Base-by-base conservation (phyloP, 805 yeast species). In the Kuraishia capsulata region DNA sequence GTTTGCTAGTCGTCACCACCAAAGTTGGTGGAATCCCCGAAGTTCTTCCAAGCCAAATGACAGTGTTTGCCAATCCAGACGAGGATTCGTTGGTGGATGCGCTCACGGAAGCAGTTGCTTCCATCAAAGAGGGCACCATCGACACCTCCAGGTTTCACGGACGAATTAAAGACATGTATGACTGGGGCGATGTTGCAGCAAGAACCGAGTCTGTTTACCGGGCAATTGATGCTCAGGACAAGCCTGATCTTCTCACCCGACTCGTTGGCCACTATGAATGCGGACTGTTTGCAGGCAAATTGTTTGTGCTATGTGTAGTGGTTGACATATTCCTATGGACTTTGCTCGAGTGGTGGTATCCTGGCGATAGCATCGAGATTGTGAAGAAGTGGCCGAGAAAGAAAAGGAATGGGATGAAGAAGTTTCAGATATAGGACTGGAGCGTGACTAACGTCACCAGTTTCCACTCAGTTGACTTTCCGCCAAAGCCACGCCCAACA, bases 1-100 rank as follows among this genome's bases (percentile, higher is more conserved):
- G 97, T 0, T 57, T 92, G 28, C 67, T 85, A 16, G 96, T 92
- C 2, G 98, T 92, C 0, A 88, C 97, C 0, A 92, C 99, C 0
- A 77, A 78, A 41, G 98, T 92, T 0, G 99, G 99, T 10, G 99
- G 98, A 4, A 89, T 92, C 30, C 97, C 97, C 0, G 99, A 92
- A 53, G 97, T 92, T 3, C 60, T 92, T 29, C 99, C 98, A 0
- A 69, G 71, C 19, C 84, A 88, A 50, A 92, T 92, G 97, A 88
- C 95, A 1, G 81, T 82, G 1, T 92, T 84, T 58, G 89, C 97
- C 0, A 71, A 78, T 13, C 95, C 97, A 0, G 84, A 90, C 3
- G 96, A 85, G 37, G 85, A 84, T 41, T 78, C 92, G 2, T 59
- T 92, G 31, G 86, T 82, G 1, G 72, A 69, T 3, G 82, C 89